These are phyloP conservation scores for Mayamaea pseudoterrestris DNA, from an alignment of 108 stramenopile genomes.

Conservation along the genomic window DNA sequence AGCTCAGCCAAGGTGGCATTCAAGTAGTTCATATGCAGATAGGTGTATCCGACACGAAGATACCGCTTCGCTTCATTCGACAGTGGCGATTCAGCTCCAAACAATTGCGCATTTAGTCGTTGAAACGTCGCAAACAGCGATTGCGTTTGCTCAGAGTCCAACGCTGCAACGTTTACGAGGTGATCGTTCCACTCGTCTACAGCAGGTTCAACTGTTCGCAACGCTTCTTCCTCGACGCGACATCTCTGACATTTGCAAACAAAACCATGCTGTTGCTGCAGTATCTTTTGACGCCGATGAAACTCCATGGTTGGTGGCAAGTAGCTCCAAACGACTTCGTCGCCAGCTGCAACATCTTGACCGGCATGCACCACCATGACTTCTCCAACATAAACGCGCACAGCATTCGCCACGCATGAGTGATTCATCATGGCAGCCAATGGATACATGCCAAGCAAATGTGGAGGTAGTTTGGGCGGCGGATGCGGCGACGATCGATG, in stretches of 20 bases:
- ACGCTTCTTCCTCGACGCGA: conserved; percentile 13
- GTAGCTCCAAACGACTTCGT: conserved; percentile 71
- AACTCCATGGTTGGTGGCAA: conserved; percentile 43
- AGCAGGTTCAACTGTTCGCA: background rate
- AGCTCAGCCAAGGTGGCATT: conserved; percentile 16
- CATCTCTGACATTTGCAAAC: conserved; percentile 48
- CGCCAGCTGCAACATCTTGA: conserved; percentile 26
- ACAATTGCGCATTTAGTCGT: background rate
- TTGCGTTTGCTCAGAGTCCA: background rate
- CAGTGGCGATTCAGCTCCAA: background rate
- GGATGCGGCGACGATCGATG: conserved; percentile 15
- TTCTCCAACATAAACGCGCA: conserved; percentile 43
- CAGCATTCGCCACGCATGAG: conserved; percentile 60
- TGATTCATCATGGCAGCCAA: conserved; percentile 80
- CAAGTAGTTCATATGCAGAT: conserved; percentile 50
- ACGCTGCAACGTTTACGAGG: background rate
- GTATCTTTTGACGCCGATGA: conserved; percentile 18
- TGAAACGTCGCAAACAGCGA: background rate
- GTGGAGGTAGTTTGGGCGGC: conserved; percentile 13
- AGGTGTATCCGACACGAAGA: conserved; percentile 31
- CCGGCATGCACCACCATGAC: conserved; percentile 62
- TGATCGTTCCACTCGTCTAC: background rate
- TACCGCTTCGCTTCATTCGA: conserved; percentile 11
- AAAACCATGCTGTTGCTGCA: conserved; percentile 43
- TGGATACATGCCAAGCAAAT: conserved; percentile 61